Evolutionary conservation across 164 flowering plant species (phyloP).

Genomic region (Vitis labrusca): DNA sequence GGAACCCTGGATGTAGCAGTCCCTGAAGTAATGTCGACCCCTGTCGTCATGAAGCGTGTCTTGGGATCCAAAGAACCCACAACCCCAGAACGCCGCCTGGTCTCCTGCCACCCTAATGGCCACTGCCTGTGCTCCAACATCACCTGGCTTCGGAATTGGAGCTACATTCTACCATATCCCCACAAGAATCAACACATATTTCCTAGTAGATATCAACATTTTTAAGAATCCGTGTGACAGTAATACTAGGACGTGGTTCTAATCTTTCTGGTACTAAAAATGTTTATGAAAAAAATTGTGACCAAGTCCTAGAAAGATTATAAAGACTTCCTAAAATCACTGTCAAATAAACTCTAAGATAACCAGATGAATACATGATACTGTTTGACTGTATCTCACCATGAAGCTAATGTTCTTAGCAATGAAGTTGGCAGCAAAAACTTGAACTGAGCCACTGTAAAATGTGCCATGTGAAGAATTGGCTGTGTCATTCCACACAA

Average conservation of each 20-base stretch:
- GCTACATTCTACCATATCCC: constrained; percentile 64
- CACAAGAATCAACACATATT: too few relatives aligned
- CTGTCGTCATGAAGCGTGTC: constrained; percentile 94
- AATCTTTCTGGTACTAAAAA: too few relatives aligned
- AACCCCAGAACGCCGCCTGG: constrained; percentile 83
- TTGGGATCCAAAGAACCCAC: constrained; percentile 92
- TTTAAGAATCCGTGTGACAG: background rate
- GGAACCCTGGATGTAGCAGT: constrained; percentile 90
- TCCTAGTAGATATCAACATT: background rate
- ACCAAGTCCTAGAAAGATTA: too few relatives aligned
- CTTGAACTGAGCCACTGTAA: constrained; percentile 76
- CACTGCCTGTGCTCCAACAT: constrained; percentile 83
- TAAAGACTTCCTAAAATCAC: too few relatives aligned
- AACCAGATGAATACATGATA: background rate
- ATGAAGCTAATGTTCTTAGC: constrained; percentile 95
- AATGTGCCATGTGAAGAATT: constrained; percentile 81
- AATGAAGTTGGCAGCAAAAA: constrained; percentile 67
- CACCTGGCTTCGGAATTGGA: constrained; percentile 84
- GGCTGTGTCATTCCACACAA: constrained; percentile 89
- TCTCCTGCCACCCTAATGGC: constrained; percentile 85
- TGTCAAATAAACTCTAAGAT: background rate
- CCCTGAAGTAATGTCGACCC: constrained; percentile 91
- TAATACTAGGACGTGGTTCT: too few relatives aligned
- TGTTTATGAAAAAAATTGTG: too few relatives aligned
- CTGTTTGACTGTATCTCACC: constrained; percentile 39